Base-by-base conservation (phyloP, 192 early-diverging fungal species). In the Coemansia sp. region DNA sequence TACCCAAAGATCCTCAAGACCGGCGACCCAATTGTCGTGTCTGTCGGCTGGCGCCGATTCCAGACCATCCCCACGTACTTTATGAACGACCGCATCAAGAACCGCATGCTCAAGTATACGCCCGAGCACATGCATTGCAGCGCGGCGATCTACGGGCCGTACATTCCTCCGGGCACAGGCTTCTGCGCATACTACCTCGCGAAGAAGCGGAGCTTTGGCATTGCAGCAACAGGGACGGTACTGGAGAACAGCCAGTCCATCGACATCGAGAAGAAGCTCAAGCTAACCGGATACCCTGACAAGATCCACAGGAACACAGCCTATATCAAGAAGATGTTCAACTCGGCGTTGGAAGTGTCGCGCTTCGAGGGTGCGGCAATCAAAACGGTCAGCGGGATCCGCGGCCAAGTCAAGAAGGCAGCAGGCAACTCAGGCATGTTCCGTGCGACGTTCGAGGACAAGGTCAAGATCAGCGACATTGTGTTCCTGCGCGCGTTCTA, bases 61-160 rank as follows among this genome's bases (percentile, higher is more conserved):
- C 98, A 99, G 73, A 93, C 92, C 41, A 90, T 98, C 58, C 98
- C 98, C 16, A 85, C 97, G 51, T 99, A 93, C 80, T 97, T 93
- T 23, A 85, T 95, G 38, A 88, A 96, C 69, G 93, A 97, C 77
- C 92, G 92, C 45, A 94, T 89, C 64, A 88, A 95, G 44, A 98
- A 97, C 81, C 87, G 95, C 35, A 97, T 99, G 95, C 88, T 99
- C 41, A 99, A 99, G 81, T 99, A 99, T 78, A 96, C 98, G 10
- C 98, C 98, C 16, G 94, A 98, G 81, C 98, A 99, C 74, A 98
- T 99, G 98, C 98, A 99, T 87, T 98, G 98, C 86, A 77, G 95
- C 61, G 98, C 95, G 8, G 93, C 94, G 0, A 89, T 98, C 64
- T 98, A 92, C 73, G 95, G 93, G 14, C 98, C 98, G n/a, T 90